Percentiles rank a stretch among this genome's conserved stretches.
Conservation (phyloP, 306 rosid species). For the Medicago lupulina region DNA sequence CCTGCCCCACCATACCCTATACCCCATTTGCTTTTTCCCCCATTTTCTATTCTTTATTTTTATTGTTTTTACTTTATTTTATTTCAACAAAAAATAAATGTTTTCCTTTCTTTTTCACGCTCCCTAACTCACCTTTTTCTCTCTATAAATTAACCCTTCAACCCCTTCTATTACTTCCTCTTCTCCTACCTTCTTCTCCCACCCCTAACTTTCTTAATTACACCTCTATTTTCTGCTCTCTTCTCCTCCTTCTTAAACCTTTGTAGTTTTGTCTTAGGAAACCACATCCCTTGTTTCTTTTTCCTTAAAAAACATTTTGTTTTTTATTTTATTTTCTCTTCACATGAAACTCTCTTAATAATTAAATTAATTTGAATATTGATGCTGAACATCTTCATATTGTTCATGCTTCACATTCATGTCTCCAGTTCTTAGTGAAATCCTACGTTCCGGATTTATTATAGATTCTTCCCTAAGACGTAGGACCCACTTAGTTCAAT, state of each 20-base stretch:
- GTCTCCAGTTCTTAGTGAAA: conserved; percentile 97
- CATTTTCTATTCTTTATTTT: background rate
- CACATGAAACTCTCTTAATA: background rate
- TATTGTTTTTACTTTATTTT: background rate
- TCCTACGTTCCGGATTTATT: conserved; percentile 89
- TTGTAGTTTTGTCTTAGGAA: background rate
- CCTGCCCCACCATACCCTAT: conserved; percentile 40
- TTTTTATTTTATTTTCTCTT: background rate
- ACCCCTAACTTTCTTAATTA: conserved; percentile 3
- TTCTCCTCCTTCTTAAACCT: conserved; percentile 40
- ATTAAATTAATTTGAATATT: conserved; percentile 10
- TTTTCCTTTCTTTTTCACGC: conserved; percentile 8
- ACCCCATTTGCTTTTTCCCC: background rate
- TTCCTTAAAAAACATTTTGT: background rate
- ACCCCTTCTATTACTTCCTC: conserved; percentile 44
- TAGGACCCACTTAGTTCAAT: conserved; percentile 90
- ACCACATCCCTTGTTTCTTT: background rate
- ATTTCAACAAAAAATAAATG: background rate
- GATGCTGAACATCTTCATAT: conserved; percentile 43
- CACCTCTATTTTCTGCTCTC: conserved; percentile 33
- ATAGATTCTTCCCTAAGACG: conserved; percentile 80
- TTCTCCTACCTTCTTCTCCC: conserved; percentile 34
- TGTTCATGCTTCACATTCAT: conserved; percentile 72
- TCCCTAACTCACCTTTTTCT: background rate
- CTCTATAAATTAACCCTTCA: conserved; percentile 63